phyloP scores from a whole-genome alignment of 2,329 filamentous ascomycete genomes.

The Fusarium sublunatum region DNA sequence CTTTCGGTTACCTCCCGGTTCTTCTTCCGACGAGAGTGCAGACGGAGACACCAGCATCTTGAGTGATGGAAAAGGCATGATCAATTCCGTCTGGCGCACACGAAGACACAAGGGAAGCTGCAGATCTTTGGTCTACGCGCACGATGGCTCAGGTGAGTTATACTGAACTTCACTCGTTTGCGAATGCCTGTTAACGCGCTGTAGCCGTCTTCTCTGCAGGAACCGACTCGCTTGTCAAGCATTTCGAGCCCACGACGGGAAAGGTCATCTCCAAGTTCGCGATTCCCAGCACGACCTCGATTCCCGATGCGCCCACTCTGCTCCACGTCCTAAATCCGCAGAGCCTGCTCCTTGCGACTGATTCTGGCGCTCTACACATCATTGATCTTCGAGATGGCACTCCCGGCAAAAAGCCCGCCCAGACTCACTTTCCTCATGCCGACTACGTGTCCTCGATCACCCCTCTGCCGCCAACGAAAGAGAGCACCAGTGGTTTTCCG shows the following conservation, averaged over 20 bases:
- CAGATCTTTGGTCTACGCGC: slow-evolving; percentile 79
- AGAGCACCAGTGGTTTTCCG: slow-evolving; percentile 87
- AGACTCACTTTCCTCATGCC: slow-evolving; percentile 87
- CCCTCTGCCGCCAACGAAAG: slow-evolving; percentile 80
- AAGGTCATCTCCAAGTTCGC: slow-evolving; percentile 84
- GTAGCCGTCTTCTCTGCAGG: slow-evolving; percentile 72
- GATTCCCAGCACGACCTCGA: slow-evolving; percentile 69
- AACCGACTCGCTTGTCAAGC: slow-evolving; percentile 68
- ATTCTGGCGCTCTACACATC: slow-evolving; percentile 89
- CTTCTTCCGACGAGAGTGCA: slow-evolving; percentile 62
- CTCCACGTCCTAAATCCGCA: slow-evolving; percentile 88
- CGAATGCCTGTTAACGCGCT: slow-evolving; percentile 5
- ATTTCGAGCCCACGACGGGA: slow-evolving; percentile 68
- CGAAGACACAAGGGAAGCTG: slow-evolving; percentile 94
- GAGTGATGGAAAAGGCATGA: slow-evolving; percentile 75
- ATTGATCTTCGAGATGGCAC: slow-evolving; percentile 79
- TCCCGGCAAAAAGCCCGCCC: slow-evolving; percentile 73
- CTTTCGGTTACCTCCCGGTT: slow-evolving; percentile 74
- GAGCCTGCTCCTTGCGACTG: slow-evolving; percentile 87
- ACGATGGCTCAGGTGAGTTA: slow-evolving; percentile 75
- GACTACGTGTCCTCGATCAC: slow-evolving; percentile 93
- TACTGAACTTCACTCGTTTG: no score
- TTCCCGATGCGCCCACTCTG: slow-evolving; percentile 79
- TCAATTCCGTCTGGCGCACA: slow-evolving; percentile 88
- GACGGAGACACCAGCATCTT: slow-evolving; percentile 62